Evolutionary conservation across 2,329 filamentous ascomycete genomes (phyloP).

Genomic region (Cytospora chrysosperma): DNA sequence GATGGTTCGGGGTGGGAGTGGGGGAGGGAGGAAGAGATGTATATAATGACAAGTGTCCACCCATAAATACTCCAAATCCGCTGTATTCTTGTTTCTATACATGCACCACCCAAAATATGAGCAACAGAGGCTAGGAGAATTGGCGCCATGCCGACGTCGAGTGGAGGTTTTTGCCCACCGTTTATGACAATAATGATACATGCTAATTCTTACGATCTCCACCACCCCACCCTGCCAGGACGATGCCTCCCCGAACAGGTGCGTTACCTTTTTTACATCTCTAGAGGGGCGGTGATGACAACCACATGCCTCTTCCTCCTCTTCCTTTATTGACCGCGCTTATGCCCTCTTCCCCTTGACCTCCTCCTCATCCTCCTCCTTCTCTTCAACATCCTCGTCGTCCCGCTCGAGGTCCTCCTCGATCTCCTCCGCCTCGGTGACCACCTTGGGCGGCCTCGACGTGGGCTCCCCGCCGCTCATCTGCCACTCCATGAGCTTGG

Average conservation of each 20-base stretch:
- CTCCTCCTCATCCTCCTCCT: constrained; percentile 21
- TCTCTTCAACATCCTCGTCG: constrained; percentile 35
- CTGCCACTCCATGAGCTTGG: constrained; percentile 98
- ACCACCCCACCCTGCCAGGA: too few species aligned
- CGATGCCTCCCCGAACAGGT: background rate
- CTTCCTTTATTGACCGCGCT: background rate
- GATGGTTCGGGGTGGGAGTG: too few species aligned
- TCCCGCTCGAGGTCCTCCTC: constrained; percentile 48
- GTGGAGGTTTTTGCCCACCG: background rate
- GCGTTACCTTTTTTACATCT: background rate
- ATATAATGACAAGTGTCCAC: background rate
- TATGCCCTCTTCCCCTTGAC: constrained; percentile 7
- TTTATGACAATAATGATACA: background rate
- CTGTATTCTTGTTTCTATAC: background rate
- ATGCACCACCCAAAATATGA: background rate
- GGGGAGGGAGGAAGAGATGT: background rate
- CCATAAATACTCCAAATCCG: background rate
- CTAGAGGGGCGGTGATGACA: background rate
- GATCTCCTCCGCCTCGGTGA: constrained; percentile 53
- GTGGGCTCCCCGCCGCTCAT: constrained; percentile 76
- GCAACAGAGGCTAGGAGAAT: background rate
- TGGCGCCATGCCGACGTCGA: background rate
- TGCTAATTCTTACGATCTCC: background rate
- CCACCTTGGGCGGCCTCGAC: constrained; percentile 39
- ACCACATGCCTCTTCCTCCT: background rate